Evolutionary conservation across 2,329 filamentous ascomycete species (phyloP).

Genomic region (Trichoderma atrobrunneum): DNA sequence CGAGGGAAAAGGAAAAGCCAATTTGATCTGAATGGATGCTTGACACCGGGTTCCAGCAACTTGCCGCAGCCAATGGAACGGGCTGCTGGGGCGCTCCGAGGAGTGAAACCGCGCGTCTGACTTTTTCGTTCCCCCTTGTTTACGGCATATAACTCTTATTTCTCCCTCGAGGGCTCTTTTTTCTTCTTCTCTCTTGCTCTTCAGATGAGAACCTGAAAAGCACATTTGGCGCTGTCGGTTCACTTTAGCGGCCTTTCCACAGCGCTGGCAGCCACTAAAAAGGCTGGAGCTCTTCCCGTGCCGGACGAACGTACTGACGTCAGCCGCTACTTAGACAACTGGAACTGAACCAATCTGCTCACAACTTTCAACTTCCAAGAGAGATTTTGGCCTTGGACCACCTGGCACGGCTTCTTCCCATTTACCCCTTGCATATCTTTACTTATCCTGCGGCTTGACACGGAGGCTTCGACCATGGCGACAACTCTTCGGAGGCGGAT

Average conservation of each 20-base stretch:
- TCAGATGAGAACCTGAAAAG: neutral
- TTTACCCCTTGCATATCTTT: neutral
- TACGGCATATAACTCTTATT: neutral
- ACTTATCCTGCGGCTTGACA: neutral
- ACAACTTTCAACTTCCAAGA: neutral
- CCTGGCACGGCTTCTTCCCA: neutral
- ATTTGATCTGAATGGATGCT: neutral
- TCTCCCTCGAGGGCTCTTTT: neutral
- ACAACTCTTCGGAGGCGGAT: slow-evolving; percentile 36
- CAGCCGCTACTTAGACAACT: neutral
- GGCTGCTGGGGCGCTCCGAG: neutral
- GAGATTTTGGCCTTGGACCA: neutral
- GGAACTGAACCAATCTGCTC: neutral
- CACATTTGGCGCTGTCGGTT: neutral
- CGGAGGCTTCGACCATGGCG: slow-evolving; percentile 27
- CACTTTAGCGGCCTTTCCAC: neutral
- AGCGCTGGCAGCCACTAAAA: slow-evolving; percentile 12
- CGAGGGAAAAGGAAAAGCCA: neutral
- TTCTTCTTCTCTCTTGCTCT: neutral
- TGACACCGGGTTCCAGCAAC: slow-evolving; percentile 2
- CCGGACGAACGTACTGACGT: slow-evolving; percentile 1
- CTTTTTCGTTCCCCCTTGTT: neutral
- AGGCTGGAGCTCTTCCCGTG: slow-evolving; percentile 7
- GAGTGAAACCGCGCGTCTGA: neutral
- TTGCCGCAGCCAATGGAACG: slow-evolving; percentile 12